These are phyloP conservation scores for Cornus suecica DNA, from an alignment of 148 eudicot species.

Conservation along the genomic window DNA sequence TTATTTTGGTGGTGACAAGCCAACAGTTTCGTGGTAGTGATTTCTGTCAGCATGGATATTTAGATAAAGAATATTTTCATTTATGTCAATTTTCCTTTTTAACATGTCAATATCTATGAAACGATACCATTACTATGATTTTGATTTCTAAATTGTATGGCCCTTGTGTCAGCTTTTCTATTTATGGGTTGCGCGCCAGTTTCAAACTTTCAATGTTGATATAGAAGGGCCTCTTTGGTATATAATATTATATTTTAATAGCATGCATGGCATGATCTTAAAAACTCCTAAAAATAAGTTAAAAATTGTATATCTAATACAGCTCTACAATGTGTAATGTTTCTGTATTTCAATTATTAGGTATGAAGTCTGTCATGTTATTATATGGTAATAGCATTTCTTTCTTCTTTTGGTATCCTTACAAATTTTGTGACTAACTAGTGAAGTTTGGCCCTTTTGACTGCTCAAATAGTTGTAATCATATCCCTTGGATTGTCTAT, in stretches of 20 bases:
- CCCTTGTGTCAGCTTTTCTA: not conserved
- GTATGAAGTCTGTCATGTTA: no score
- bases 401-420: not conserved
- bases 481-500: not conserved
- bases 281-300: not conserved
- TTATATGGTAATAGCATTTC: not conserved
- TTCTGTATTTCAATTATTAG: no score
- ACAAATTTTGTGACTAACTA: not conserved
- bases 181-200: not conserved
- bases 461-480: no score
- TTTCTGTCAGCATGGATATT: not conserved
- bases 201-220: not conserved
- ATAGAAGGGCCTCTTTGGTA: not conserved
- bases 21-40: not conserved
- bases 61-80: not conserved
- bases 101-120: not conserved
- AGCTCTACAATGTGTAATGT: not conserved
- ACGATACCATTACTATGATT: not conserved
- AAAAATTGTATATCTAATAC: no score
- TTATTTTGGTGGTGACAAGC: not conserved
- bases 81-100: not conserved
- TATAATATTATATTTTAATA: no score
- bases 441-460: not conserved
- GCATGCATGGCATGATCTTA: not conserved
- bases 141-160: not conserved